These are phyloP conservation scores for Ogataea paraovalis DNA, from an alignment of 805 yeast species.

Conservation along the genomic window DNA sequence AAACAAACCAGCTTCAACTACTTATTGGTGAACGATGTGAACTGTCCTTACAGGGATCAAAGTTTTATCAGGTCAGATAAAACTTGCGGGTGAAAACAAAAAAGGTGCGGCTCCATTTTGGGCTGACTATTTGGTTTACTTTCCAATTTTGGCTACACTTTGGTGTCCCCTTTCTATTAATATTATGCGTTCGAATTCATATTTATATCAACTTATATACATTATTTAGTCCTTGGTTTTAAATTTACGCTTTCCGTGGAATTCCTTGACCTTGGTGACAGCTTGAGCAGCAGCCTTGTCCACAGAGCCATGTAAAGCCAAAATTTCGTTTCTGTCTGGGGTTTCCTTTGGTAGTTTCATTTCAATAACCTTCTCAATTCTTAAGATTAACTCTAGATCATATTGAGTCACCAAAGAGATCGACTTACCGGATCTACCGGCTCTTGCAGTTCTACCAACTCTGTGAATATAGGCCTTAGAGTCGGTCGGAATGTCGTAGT, in stretches of 20 bases:
- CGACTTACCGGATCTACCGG: conserved; percentile 86
- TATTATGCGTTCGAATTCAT: not conserved
- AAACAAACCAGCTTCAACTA: no score
- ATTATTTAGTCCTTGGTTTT: conserved; percentile 3
- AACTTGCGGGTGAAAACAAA: no score
- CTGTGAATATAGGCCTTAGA: conserved; percentile 95
- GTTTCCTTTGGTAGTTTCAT: conserved; percentile 82
- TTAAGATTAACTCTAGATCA: conserved; percentile 80
- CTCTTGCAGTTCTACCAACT: conserved; percentile 97
- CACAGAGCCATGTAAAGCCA: conserved; percentile 77
- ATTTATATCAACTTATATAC: not conserved
- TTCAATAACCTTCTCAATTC: conserved; percentile 84
- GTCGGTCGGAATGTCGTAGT: conserved; percentile 92
- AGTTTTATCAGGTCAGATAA: no score
- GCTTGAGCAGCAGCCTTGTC: conserved; percentile 92
- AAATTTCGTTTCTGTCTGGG: conserved; percentile 71
- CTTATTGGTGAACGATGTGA: no score
- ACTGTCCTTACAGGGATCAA: no score
- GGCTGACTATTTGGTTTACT: no score
- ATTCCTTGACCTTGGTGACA: conserved; percentile 68
- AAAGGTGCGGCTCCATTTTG: no score
- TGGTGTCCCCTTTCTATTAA: not conserved
- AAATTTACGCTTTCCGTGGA: conserved; percentile 37
- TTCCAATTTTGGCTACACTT: no score
- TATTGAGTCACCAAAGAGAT: conserved; percentile 90